phyloP scores from a whole-genome alignment of 2,329 filamentous ascomycete species.

The Penicillium crustosum region DNA sequence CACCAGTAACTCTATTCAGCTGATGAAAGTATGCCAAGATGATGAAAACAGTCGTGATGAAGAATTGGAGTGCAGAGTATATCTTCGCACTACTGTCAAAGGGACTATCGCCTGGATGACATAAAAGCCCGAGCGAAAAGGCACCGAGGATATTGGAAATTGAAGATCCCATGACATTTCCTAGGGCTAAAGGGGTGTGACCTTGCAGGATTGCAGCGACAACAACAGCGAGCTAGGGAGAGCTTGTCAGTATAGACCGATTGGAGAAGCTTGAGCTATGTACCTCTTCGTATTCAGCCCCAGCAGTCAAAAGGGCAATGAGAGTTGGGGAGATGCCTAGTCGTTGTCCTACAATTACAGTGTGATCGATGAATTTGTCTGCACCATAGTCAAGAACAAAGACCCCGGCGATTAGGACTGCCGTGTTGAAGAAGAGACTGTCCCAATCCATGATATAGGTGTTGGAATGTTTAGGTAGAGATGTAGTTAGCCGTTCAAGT shows the following conservation, averaged over 20 bases:
- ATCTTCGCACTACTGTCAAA: constrained; percentile 53
- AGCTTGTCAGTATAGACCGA: background rate
- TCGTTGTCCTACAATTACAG: constrained; percentile 48
- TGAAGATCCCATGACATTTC: constrained; percentile 56
- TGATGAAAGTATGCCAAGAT: constrained; percentile 37
- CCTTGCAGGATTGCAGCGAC: constrained; percentile 49
- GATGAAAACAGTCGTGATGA: constrained; percentile 43
- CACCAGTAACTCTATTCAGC: constrained; percentile 40
- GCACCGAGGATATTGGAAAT: constrained; percentile 59
- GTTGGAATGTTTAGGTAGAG: too few species aligned
- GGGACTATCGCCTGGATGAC: constrained; percentile 32
- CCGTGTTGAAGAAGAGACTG: constrained; percentile 39
- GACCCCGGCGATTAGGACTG: constrained; percentile 42
- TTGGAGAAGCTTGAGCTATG: background rate
- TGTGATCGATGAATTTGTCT: constrained; percentile 55
- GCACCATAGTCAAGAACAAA: constrained; percentile 55
- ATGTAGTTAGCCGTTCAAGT: too few species aligned
- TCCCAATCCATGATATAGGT: constrained; percentile 17
- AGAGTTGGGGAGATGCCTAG: constrained; percentile 49
- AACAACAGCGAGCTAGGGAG: constrained; percentile 49
- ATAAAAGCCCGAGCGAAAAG: constrained; percentile 55
- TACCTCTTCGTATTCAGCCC: constrained; percentile 59
- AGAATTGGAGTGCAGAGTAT: constrained; percentile 47
- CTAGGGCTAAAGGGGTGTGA: constrained; percentile 51
- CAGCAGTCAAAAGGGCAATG: constrained; percentile 54